Conservation (phyloP, 495 filamentous ascomycete species). For the Thermochaetoides thermophila region DNA sequence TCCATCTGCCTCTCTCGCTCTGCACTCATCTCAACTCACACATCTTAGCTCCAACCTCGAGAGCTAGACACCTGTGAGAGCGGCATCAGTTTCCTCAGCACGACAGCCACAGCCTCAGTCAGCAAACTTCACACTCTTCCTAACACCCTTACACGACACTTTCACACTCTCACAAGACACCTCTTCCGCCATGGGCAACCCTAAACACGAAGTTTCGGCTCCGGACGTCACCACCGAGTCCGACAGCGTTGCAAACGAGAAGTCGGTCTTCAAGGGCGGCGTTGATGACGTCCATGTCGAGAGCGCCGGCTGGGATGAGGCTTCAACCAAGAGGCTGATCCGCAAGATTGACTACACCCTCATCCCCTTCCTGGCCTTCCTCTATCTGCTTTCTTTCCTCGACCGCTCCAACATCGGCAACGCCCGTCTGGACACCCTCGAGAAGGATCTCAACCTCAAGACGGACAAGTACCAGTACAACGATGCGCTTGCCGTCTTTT, state of each 20-base stretch:
- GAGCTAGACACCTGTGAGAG: no score
- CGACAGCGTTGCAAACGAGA: slow-evolving; percentile 19
- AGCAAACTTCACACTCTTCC: no score
- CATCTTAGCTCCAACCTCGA: no score
- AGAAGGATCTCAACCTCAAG: slow-evolving; percentile 44
- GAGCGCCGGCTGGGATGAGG: slow-evolving; percentile 14
- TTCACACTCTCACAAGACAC: no score
- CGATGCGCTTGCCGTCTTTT: slow-evolving; percentile 59
- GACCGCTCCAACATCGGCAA: slow-evolving; percentile 71
- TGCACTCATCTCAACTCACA: no score
- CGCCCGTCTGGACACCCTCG: slow-evolving; percentile 57
- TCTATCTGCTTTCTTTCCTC: slow-evolving; percentile 56
- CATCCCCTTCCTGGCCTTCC: slow-evolving; percentile 37
- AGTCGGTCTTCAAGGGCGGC: slow-evolving; percentile 8
- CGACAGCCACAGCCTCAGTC: no score
- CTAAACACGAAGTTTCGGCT: slow-evolving; percentile 12
- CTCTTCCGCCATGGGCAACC: slow-evolving; percentile 16
- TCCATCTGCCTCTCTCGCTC: no score
- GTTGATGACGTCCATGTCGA: slow-evolving; percentile 9
- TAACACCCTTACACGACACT: no score
- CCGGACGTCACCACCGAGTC: slow-evolving; percentile 16
- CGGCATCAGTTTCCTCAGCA: no score
- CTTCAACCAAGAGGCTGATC: slow-evolving; percentile 27
- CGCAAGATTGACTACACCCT: slow-evolving; percentile 35
- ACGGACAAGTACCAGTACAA: slow-evolving; percentile 49